A percentile compares a stretch with the other conserved stretches of the same genome.
Conservation (phyloP, 306 rosid genomes). For the Neltuma alba region DNA sequence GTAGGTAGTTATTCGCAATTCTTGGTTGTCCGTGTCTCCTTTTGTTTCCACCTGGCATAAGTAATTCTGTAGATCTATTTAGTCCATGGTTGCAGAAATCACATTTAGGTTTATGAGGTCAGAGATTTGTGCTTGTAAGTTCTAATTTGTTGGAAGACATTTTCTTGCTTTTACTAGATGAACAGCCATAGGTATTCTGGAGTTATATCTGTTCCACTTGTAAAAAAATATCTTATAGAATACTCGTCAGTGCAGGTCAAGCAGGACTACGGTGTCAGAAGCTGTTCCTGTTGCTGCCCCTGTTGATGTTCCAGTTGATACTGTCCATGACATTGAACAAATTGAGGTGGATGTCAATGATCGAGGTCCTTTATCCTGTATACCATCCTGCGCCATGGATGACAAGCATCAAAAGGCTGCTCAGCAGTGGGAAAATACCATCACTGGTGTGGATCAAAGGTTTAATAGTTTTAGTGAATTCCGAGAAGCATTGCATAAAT, state of each 20-base stretch:
- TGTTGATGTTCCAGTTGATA: constrained; percentile 44
- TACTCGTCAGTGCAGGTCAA: constrained; percentile 66
- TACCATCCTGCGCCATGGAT: constrained; percentile 48
- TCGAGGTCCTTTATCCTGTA: constrained; percentile 46
- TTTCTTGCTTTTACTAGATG: constrained; percentile 23
- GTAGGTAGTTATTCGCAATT: constrained; percentile 67
- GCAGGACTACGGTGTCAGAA: constrained; percentile 91
- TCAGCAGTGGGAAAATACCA: constrained; percentile 93
- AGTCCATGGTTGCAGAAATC: constrained; percentile 28
- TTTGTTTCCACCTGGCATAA: constrained; percentile 14
- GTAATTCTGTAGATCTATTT: constrained; percentile 13
- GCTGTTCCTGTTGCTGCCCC: constrained; percentile 67
- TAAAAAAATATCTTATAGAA: constrained; percentile 27
- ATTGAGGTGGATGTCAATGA: constrained; percentile 48
- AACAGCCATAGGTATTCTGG: constrained; percentile 10
- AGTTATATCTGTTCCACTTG: constrained; percentile 20
- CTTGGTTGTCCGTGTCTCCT: constrained; percentile 22
- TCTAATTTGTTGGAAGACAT: neutral
- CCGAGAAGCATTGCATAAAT: constrained; percentile 93
- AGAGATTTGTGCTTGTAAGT: constrained; percentile 16
- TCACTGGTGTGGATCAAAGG: constrained; percentile 95
- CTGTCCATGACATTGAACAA: constrained; percentile 40
- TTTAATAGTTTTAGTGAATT: constrained; percentile 89
- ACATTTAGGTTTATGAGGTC: constrained; percentile 29
- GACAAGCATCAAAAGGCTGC: constrained; percentile 79